Evolutionary conservation across 768 basidiomycete species (phyloP), one percentile per base, ranked within the genome.

Genomic region (Amanita fuliginea): DNA sequence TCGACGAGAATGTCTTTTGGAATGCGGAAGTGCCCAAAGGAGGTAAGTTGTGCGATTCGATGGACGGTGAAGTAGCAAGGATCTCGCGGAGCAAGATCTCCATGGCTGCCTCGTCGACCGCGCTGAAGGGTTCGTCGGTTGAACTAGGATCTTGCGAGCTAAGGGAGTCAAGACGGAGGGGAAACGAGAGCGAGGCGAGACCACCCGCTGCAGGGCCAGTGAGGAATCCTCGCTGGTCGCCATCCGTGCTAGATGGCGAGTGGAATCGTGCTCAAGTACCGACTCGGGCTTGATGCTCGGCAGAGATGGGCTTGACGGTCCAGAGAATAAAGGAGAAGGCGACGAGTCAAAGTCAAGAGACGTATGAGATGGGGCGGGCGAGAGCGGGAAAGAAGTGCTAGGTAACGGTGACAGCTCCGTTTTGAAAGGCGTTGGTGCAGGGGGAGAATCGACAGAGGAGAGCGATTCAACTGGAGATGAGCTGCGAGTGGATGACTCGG

Each of bases 201-300:
- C 82, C 85, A 86, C 88, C 89, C 88, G 89, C 89, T 92, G 89
- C 89, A 82, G 86, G 89, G 89, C 73, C 82, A 79, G 74, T 74
- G 75, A 68, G 64, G 67, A 67, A 69, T 67, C 67, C 63, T 69
- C 74, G 72, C 75, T 76, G 80, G 76, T 81, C 89, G 78, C 89
- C 89, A 92, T 84, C 89, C 89, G 89, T 92, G 89, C 89, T 84
- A 86, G 83, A 83, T 92, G 89, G 89, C 89, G 81, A 92, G 89
- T 86, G 81, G 85, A 67, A 63, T 82, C 73, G 63, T 64, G 63
- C 53, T 67, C 64, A 58, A 43, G 58, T 55, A 42, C 52, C 55
- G 55, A 53, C 56, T 49, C 45, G 57, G 54, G 42, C 56, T 53
- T 51, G 22, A 57, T 54, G 55, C 55, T 58, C 51, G 66, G 56